Evolutionary conservation across 164 flowering plant genomes (phyloP), one percentile per base, ranked within the genome.

Genomic region (Magnolia sinica): DNA sequence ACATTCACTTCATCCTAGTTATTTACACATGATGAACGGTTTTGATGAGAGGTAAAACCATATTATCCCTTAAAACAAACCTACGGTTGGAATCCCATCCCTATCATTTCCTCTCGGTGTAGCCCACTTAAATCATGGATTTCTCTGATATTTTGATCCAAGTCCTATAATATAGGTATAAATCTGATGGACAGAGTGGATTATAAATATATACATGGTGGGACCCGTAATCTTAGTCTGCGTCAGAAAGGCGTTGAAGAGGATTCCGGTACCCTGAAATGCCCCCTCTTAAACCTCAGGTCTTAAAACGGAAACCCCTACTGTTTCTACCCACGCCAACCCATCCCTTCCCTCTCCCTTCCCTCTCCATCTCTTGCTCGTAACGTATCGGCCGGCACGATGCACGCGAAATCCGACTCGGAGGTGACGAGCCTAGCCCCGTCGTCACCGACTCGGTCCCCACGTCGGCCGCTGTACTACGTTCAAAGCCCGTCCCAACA

Each of bases 401-500:
- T 90, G 93, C 99, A 96, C 78, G 87, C 84, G 69, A 94, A 96
- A 81, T 85, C 98, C 4, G 98, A 94, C 85, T 96, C 99, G 24
- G 99, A 94, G 73, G 93, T 82, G 67, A 92, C 98, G 72, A 94
- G 95, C 85, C 64, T 89, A 45, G 85, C 91, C 23, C n/a, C 69
- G 51, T 87, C 91, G 2, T 80, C 97, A 16, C 96, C 92, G 67
- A 88, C 89, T 9, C 83, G 92, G n/a, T 90, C 96, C 0, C 94
- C 97, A 0, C 86, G 90, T 14, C 79, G 96, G 68, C 90, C 90
- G 2, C 59, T 88, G 11, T 91, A 94, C 92, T 94, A 89, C 87
- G 98, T 96, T 22, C 97, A 96, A 82, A 91, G 96, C 81, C 99
- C 99, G 0, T 93, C 99, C 2, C 91, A 89, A 76, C 92, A 91